phyloP scores from a whole-genome alignment of 306 rosid genomes.

The Luffa aegyptiaca region DNA sequence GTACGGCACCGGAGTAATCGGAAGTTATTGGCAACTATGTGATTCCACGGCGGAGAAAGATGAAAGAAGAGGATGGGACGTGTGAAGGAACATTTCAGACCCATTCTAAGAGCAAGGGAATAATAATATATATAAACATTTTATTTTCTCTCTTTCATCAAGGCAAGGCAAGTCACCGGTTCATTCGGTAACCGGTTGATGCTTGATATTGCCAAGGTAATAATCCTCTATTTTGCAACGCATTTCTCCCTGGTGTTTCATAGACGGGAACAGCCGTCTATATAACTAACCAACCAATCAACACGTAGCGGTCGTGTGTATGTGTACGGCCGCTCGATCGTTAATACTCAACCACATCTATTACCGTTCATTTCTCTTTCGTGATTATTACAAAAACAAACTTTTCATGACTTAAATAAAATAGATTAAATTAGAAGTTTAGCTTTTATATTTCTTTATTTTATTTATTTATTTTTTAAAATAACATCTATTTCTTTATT shows the following conservation, averaged over 20 bases:
- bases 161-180: constrained; percentile 24
- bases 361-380: not conserved
- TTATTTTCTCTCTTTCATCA: constrained; percentile 31
- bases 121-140: constrained; percentile 27
- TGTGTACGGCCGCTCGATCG: not conserved
- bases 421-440: too few relatives aligned
- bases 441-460: too few relatives aligned
- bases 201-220: constrained; percentile 19
- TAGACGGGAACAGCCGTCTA: constrained; percentile 33
- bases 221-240: constrained; percentile 10
- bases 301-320: constrained; percentile 8
- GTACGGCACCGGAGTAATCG: not conserved
- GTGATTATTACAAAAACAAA: not conserved
- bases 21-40: constrained; percentile 27
- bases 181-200: constrained; percentile 44
- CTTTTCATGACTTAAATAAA: not conserved
- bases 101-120: constrained; percentile 43
- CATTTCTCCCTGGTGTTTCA: constrained; percentile 21
- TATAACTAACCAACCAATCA: not conserved
- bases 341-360: not conserved
- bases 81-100: constrained; percentile 40
- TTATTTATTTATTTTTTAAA: too few relatives aligned
- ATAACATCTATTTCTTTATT: too few relatives aligned
- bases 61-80: constrained; percentile 30
- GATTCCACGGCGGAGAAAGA: constrained; percentile 16